Evolutionary conservation across 2,329 filamentous ascomycete genomes (phyloP).

Genomic region (Hypocrella siamensis): DNA sequence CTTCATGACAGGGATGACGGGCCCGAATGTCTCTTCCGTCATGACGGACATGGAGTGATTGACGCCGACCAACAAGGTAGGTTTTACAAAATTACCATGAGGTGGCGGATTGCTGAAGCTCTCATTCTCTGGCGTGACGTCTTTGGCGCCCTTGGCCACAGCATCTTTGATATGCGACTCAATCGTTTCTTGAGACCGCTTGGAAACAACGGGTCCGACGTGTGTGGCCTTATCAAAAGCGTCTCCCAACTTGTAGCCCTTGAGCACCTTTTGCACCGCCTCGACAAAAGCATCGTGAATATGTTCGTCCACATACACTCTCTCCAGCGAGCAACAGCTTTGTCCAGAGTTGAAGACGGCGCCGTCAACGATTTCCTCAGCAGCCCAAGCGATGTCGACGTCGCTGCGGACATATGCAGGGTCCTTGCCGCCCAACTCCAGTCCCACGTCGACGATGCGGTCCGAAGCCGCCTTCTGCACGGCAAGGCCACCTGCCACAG

Average conservation of each 20-base stretch:
- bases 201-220: conserved; percentile 78
- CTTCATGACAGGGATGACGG: conserved; percentile 80
- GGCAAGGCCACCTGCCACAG: conserved; percentile 71
- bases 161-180: conserved; percentile 70
- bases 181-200: conserved; percentile 60
- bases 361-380: conserved; percentile 87
- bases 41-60: conserved; percentile 77
- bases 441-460: conserved; percentile 68
- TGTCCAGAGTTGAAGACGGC: conserved; percentile 98
- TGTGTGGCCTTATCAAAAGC: conserved; percentile 66
- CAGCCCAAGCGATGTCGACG: conserved; percentile 80
- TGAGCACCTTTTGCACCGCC: conserved; percentile 65
- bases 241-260: conserved; percentile 75
- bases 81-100: conserved; percentile 80
- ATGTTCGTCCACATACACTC: conserved; percentile 76
- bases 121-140: conserved; percentile 69
- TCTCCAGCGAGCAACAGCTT: conserved; percentile 86
- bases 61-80: conserved; percentile 66
- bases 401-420: conserved; percentile 78
- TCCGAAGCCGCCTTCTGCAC: conserved; percentile 76
- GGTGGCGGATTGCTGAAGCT: conserved; percentile 56
- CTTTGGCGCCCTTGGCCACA: conserved; percentile 64
- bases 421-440: conserved; percentile 91
- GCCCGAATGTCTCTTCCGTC: conserved; percentile 90
- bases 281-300: conserved; percentile 73